These are phyloP conservation scores for Melastoma candidum DNA, from an alignment of 441 rosid genomes.

Conservation along the genomic window DNA sequence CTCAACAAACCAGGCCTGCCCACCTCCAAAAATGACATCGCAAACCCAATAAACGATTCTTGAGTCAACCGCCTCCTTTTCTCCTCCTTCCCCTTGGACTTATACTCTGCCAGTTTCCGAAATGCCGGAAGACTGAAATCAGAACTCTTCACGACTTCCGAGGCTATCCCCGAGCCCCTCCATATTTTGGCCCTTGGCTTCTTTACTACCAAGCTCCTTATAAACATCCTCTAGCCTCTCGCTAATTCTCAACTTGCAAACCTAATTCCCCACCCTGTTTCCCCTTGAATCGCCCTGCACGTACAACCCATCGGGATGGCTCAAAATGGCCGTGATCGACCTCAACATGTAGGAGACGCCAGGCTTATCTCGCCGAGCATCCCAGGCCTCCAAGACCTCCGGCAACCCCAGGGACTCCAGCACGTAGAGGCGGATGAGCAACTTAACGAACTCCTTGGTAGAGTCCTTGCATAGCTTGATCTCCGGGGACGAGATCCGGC, in stretches of 20 bases:
- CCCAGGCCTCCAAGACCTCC: conserved; percentile 72
- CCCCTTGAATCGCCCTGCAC: conserved; percentile 25
- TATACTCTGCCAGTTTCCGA: conserved; percentile 46
- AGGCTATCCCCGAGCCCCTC: conserved; percentile 76
- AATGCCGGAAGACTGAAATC: conserved; percentile 63
- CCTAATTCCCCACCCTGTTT: conserved; percentile 37
- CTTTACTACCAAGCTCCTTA: conserved; percentile 59
- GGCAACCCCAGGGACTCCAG: conserved; percentile 38
- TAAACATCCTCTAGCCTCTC: conserved; percentile 54
- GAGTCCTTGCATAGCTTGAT: conserved; percentile 67
- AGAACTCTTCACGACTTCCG: conserved; percentile 69
- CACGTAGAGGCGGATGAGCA: conserved; percentile 52
- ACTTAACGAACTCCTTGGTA: conserved; percentile 57
- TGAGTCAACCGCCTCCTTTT: conserved; percentile 47
- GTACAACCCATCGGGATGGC: conserved; percentile 65
- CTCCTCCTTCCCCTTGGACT: conserved; percentile 32
- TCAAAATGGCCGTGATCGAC: conserved; percentile 46
- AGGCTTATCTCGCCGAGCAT: conserved; percentile 51
- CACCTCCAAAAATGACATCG: conserved; percentile 82
- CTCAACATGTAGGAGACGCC: conserved; percentile 37
- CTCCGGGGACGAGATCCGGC: conserved; percentile 54
- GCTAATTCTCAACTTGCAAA: conserved; percentile 34
- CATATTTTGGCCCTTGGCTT: conserved; percentile 64
- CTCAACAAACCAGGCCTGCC: conserved; percentile 78
- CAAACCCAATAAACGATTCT: conserved; percentile 66